phyloP scores from a whole-genome alignment of 2,329 filamentous ascomycete genomes.

The Hyphodiscus sp. region DNA sequence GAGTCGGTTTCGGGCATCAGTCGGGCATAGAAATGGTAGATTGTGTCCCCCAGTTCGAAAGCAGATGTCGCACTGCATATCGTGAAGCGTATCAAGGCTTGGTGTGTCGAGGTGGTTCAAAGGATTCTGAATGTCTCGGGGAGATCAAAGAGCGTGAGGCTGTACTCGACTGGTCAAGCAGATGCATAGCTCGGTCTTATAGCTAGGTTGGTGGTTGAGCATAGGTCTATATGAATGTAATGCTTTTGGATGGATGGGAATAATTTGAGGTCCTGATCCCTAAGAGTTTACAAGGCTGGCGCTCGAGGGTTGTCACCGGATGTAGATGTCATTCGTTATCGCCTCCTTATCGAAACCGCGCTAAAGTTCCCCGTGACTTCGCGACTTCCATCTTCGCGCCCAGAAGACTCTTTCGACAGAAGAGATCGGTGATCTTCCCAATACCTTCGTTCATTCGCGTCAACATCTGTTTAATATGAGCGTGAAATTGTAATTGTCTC shows the following conservation, averaged over 20 bases:
- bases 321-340: conserved; percentile 7
- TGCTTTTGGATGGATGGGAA: conserved; percentile 7
- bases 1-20: conserved; percentile 62
- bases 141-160: conserved; percentile 5
- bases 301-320: conserved; percentile 3
- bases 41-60: conserved; percentile 46
- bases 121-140: conserved; percentile 7
- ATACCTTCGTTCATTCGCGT: too few species aligned
- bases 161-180: conserved; percentile 1
- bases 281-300: conserved; percentile 5
- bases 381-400: background rate
- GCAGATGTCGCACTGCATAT: conserved; percentile 67
- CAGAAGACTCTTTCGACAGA: too few species aligned
- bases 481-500: too few species aligned
- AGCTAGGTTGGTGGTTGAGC: background rate
- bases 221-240: conserved; percentile 7
- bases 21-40: conserved; percentile 60
- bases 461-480: too few species aligned
- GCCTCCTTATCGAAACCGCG: background rate
- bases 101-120: background rate
- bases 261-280: background rate
- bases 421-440: too few species aligned
- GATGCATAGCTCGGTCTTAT: conserved; percentile 13
- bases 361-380: background rate
- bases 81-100: conserved; percentile 13